Percentiles rank a stretch among this genome's conserved stretches.
Conservation (phyloP, 2,329 filamentous ascomycete species). For the Blastomyces emzantsi region DNA sequence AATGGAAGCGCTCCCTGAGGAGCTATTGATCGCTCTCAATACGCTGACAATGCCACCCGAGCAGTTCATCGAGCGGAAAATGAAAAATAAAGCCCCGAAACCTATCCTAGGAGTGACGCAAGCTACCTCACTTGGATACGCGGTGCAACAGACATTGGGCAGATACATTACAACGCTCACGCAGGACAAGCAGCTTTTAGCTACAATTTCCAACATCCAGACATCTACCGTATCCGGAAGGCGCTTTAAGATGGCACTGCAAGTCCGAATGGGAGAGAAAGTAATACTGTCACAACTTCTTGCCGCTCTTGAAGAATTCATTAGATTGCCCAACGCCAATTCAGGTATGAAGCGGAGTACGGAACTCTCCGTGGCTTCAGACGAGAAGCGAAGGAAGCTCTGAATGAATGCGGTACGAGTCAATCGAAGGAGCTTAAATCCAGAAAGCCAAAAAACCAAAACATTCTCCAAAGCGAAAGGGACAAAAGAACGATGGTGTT, state of each 20-base stretch:
- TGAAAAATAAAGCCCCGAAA: constrained; percentile 32
- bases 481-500: neutral
- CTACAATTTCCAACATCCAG: constrained; percentile 24
- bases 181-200: constrained; percentile 40
- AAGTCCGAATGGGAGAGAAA: constrained; percentile 65
- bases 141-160: constrained; percentile 27
- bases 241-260: constrained; percentile 51
- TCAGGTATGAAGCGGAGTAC: constrained; percentile 26
- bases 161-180: constrained; percentile 49
- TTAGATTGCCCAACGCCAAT: constrained; percentile 11
- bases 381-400: constrained; percentile 18
- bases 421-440: neutral
- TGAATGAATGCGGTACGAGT: neutral
- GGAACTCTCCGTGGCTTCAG: constrained; percentile 19
- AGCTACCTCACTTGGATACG: constrained; percentile 27
- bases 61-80: constrained; percentile 26
- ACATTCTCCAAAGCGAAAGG: neutral
- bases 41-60: constrained; percentile 27
- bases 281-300: constrained; percentile 51
- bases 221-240: constrained; percentile 28
- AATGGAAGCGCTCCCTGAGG: constrained; percentile 30
- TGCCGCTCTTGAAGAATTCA: constrained; percentile 26
- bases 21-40: constrained; percentile 33
- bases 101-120: constrained; percentile 23
- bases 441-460: neutral